These are phyloP conservation scores for Termitomyces heimii DNA, from an alignment of 768 basidiomycete species.

Conservation along the genomic window DNA sequence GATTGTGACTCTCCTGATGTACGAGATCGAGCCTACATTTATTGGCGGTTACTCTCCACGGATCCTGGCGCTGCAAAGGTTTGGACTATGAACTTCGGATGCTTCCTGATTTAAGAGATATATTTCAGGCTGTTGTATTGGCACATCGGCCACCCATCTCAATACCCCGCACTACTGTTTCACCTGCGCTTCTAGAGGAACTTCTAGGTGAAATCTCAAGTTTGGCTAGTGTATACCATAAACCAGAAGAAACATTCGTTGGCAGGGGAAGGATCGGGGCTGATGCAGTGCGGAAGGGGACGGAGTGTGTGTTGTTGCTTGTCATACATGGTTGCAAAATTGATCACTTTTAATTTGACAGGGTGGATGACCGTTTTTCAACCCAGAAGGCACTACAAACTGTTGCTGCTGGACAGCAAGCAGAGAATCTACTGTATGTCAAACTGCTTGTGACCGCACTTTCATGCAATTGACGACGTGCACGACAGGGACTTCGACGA, in stretches of 20 bases:
- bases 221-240: slow-evolving; percentile 95
- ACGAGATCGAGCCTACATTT: slow-evolving; percentile 94
- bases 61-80: slow-evolving; percentile 97
- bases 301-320: slow-evolving; percentile 40
- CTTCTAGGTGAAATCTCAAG: slow-evolving; percentile 85
- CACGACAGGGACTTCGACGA: slow-evolving; percentile 78
- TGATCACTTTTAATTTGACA: slow-evolving; percentile 16
- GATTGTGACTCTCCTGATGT: slow-evolving; percentile 97
- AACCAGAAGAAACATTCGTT: slow-evolving; percentile 93
- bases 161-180: slow-evolving; percentile 85
- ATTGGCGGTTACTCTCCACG: slow-evolving; percentile 92
- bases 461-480: slow-evolving; percentile 1
- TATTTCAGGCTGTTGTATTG: slow-evolving; percentile 68
- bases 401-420: slow-evolving; percentile 84
- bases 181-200: slow-evolving; percentile 85
- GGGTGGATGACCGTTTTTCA: slow-evolving; percentile 65
- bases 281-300: slow-evolving; percentile 62
- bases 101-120: background rate
- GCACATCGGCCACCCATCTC: slow-evolving; percentile 91
- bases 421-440: slow-evolving; percentile 81
- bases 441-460: background rate
- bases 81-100: slow-evolving; percentile 7
- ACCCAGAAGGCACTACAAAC: slow-evolving; percentile 87
- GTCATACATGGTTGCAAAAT: background rate
- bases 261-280: slow-evolving; percentile 86